A percentile compares a stretch with the other conserved stretches of the same genome.
Conservation (phyloP, 2,329 filamentous ascomycete species). For the Aspergillus brunneoviolaceus region DNA sequence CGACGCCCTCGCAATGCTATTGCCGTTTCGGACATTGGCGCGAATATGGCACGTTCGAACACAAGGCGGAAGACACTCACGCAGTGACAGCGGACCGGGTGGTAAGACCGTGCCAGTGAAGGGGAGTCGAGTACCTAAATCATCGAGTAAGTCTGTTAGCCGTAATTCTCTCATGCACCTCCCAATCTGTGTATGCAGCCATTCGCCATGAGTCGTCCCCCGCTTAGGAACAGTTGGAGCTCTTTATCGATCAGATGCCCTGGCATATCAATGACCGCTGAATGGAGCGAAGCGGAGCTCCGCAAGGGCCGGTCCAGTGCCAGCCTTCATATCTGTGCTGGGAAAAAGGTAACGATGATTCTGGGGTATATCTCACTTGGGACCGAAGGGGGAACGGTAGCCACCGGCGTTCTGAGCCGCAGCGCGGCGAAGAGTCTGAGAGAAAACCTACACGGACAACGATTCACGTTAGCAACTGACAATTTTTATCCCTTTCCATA, state of each 20-base stretch:
- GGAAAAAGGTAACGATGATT: background rate
- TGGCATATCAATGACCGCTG: background rate
- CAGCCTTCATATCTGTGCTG: background rate
- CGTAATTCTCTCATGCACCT: background rate
- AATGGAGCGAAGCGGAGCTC: background rate
- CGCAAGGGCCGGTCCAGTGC: background rate
- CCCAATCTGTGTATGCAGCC: background rate
- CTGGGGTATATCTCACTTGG: conserved; percentile 49
- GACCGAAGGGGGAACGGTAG: conserved; percentile 58
- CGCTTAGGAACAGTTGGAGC: background rate
- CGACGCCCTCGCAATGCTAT: background rate
- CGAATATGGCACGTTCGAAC: background rate
- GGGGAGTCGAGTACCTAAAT: conserved; percentile 50
- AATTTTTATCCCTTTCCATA: background rate
- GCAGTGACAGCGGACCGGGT: conserved; percentile 40
- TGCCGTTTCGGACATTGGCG: background rate
- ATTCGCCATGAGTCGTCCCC: background rate
- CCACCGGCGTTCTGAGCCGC: conserved; percentile 39
- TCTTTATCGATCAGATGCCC: background rate
- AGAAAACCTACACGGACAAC: conserved; percentile 28
- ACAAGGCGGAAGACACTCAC: conserved; percentile 41
- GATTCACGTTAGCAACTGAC: conserved; percentile 18
- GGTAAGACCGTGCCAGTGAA: conserved; percentile 53
- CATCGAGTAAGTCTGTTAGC: conserved; percentile 22
- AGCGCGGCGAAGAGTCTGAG: conserved; percentile 36